phyloP scores from a whole-genome alignment of 129 eudicot species.

The Flaveria brownii region DNA sequence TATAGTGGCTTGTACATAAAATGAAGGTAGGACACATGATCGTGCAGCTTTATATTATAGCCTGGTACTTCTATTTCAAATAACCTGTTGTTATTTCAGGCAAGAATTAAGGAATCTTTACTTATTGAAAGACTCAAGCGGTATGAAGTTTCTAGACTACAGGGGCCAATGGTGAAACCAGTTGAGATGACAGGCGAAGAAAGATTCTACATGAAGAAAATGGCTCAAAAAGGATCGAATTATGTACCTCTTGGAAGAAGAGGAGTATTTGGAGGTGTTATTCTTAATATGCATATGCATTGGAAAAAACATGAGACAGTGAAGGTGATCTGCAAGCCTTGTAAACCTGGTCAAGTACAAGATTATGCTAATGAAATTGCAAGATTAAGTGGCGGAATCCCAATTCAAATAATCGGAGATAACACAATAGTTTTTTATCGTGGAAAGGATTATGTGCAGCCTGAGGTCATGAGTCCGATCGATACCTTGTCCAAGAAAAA shows the following conservation, averaged over 20 bases:
- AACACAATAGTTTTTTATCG: constrained; percentile 79
- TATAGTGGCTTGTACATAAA: not conserved
- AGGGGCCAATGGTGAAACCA: constrained; percentile 81
- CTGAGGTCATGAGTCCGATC: constrained; percentile 89
- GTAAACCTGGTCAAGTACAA: constrained; percentile 88
- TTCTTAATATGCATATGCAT: constrained; percentile 95
- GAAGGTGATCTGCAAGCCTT: constrained; percentile 88
- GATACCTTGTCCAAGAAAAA: constrained; percentile 89
- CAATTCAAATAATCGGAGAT: constrained; percentile 77
- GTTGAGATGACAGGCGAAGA: constrained; percentile 79
- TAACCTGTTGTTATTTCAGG: constrained; percentile 46
- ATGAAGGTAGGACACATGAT: constrained; percentile 1
- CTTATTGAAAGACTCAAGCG: constrained; percentile 76
- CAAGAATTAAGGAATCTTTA: constrained; percentile 72
- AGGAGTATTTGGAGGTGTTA: constrained; percentile 94
- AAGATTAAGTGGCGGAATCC: constrained; percentile 90
- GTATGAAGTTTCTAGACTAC: constrained; percentile 79
- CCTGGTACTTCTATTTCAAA: not conserved
- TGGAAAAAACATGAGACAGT: constrained; percentile 98
- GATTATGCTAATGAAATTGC: constrained; percentile 84
- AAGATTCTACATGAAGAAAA: constrained; percentile 84
- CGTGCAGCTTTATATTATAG: not conserved
- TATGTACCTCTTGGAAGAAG: constrained; percentile 90
- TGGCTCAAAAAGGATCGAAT: constrained; percentile 90
- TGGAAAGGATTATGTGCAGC: constrained; percentile 90